Conservation (phyloP, 2,329 filamentous ascomycete species). For the Fusarium redolens region DNA sequence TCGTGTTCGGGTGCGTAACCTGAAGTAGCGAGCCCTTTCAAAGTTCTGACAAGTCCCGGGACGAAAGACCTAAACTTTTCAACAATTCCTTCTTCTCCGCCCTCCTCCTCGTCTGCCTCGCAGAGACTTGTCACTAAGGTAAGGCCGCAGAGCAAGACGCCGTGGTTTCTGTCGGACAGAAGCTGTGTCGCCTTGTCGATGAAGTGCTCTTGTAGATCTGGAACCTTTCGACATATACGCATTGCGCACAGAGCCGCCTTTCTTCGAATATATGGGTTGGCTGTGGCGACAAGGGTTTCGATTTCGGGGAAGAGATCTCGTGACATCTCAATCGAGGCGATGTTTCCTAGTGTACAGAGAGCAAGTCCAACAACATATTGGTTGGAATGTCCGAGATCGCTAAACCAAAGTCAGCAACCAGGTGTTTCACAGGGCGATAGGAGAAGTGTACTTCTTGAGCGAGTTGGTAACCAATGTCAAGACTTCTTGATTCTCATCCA, state of each 20-base stretch:
- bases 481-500: conserved; percentile 99
- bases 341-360: conserved; percentile 95
- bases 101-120: conserved; percentile 92
- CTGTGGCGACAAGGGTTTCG: conserved; percentile 88
- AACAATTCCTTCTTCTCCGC: conserved; percentile 87
- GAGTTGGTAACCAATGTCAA: conserved; percentile 97
- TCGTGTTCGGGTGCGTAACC: conserved; percentile 98
- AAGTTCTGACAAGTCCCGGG: conserved; percentile 85
- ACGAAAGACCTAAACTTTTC: conserved; percentile 91
- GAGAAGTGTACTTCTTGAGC: conserved; percentile 81
- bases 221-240: conserved; percentile 98
- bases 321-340: conserved; percentile 98
- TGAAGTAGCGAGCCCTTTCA: conserved; percentile 93
- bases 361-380: conserved; percentile 98
- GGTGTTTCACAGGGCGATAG: background rate
- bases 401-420: conserved; percentile 52
- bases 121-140: conserved; percentile 93
- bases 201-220: conserved; percentile 97
- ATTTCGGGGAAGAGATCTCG: conserved; percentile 96
- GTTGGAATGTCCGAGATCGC: conserved; percentile 95
- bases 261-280: conserved; percentile 97
- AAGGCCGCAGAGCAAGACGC: conserved; percentile 90
- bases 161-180: conserved; percentile 93
- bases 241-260: conserved; percentile 99
- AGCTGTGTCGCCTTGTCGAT: conserved; percentile 91